Evolutionary conservation across 169 alveolate species (phyloP), one percentile per base, ranked within the genome.

Genomic region (Eimeria necatrix): DNA sequence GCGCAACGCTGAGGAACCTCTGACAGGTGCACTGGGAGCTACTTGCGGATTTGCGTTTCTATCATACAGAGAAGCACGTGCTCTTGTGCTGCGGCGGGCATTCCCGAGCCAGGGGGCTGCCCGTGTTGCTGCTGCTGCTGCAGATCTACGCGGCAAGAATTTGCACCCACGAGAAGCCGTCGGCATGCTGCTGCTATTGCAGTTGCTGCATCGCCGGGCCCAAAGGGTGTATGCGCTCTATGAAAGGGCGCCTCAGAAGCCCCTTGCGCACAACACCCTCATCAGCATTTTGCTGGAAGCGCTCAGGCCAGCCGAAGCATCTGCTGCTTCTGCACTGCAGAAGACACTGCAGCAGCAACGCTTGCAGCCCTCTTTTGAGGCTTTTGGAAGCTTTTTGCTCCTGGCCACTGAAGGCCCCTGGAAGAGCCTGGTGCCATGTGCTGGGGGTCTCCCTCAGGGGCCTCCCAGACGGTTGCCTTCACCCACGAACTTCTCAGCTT

Each of bases 41-140:
- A 4, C 76, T n/a, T 64, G 76, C 3, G 49, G 48, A 14, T 32
- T 73, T 73, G 49, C 49, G 10, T 73, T 73, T 32, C 7, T 26
- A 56, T 73, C 84, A 9, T 73, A 73, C 4, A 32, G 4, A 32
- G 84, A 73, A 51, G 24, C 22, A n/a, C 9, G 84, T 56, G 4
- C 53, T 6, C 24, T 32, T 32, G 12, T 73, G 56, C 84, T 73
- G 53, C 84, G 9, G 84, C 49, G 53, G 53, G 52, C 26, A 9
- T 32, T 32, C 84, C 52, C 84, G 10, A 12, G 24, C 56, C 84
- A 73, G n/a, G 24, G 9, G 18, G 56, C 56, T 22, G 48, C 49
- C 53, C 24, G 56, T 18, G 53, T 73, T 73, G 84, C 84, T 73
- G 84, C 84, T 73, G 84, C 52, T 7, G 84, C 84, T 0, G 84